Conservation (phyloP, 1,284 basidiomycete species). For the Heliocybe sulcata region DNA sequence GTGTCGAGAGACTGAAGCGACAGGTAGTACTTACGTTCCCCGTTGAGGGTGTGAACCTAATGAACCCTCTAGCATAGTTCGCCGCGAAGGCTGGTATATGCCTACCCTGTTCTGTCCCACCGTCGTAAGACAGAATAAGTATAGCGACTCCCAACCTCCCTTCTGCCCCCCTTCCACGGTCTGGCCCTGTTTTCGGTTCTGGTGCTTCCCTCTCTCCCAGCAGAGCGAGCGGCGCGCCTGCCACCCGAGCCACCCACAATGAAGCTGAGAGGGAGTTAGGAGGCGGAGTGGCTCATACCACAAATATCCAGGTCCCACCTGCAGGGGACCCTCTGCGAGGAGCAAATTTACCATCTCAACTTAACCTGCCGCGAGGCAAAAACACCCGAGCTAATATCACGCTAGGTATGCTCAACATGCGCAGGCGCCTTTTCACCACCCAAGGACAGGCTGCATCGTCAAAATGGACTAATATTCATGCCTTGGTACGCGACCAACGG, state of each 20-base stretch:
- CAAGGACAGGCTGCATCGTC: not conserved
- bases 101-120: not conserved
- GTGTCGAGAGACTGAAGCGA: not conserved
- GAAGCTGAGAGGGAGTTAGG: too few relatives aligned
- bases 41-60: not conserved
- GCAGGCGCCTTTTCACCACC: slow-evolving; percentile 8
- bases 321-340: not conserved
- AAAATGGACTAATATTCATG: slow-evolving; percentile 24
- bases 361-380: too few relatives aligned
- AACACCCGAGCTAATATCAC: slow-evolving; percentile 13
- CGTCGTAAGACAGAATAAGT: not conserved
- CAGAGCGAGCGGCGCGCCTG: too few relatives aligned
- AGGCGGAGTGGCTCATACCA: too few relatives aligned
- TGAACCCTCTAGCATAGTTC: not conserved
- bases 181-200: too few relatives aligned
- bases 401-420: slow-evolving; percentile 18
- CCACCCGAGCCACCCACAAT: too few relatives aligned
- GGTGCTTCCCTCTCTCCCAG: too few relatives aligned
- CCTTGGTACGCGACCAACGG: slow-evolving; percentile 17
- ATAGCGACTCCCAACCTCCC: not conserved
- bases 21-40: not conserved
- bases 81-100: not conserved
- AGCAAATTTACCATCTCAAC: not conserved
- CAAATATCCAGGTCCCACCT: not conserved
- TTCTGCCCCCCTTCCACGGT: not conserved